phyloP scores from a whole-genome alignment of 148 eudicot genomes.

The Diospyros lotus region DNA sequence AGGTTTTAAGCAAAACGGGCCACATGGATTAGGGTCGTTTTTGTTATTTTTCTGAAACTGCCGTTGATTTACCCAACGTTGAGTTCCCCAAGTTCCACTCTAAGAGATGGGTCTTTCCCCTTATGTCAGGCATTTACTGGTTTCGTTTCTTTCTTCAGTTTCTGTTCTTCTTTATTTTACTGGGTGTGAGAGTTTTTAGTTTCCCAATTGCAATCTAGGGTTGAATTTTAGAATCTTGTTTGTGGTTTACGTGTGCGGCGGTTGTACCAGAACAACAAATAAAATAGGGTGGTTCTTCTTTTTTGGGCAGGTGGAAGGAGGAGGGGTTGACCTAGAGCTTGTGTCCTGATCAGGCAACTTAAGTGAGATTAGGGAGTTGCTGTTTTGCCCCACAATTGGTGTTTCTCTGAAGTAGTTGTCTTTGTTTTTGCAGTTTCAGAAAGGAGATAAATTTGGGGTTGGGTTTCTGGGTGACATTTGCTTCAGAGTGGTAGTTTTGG shows the following conservation, averaged over 20 bases:
- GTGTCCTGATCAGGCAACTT: conserved; percentile 27
- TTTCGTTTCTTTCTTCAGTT: background rate
- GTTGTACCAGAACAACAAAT: conserved; percentile 15
- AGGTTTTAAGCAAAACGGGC: conserved; percentile 1
- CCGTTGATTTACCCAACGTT: conserved; percentile 13
- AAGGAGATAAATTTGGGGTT: conserved; percentile 9
- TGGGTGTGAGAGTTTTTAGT: conserved; percentile 6
- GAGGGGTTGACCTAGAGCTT: conserved; percentile 58
- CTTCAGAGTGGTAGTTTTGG: too few relatives aligned
- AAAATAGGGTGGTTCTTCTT: conserved; percentile 8
- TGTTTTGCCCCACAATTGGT: background rate
- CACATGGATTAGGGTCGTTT: conserved; percentile 5
- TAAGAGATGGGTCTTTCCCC: conserved; percentile 4
- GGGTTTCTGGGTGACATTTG: conserved; percentile 7
- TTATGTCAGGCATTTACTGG: background rate
- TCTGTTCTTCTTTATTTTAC: conserved; percentile 1
- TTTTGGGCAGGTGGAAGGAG: conserved; percentile 14
- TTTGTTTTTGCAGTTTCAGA: conserved; percentile 11
- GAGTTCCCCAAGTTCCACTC: conserved; percentile 7
- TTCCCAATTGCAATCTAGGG: conserved; percentile 25
- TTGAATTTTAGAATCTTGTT: conserved; percentile 57
- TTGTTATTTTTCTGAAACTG: conserved; percentile 16
- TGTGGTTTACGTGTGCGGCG: conserved; percentile 14
- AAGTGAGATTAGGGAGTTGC: conserved; percentile 6
- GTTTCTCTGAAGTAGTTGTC: conserved; percentile 5